Conservation (phyloP, 805 yeast species). For the Lipomyces orientalis region DNA sequence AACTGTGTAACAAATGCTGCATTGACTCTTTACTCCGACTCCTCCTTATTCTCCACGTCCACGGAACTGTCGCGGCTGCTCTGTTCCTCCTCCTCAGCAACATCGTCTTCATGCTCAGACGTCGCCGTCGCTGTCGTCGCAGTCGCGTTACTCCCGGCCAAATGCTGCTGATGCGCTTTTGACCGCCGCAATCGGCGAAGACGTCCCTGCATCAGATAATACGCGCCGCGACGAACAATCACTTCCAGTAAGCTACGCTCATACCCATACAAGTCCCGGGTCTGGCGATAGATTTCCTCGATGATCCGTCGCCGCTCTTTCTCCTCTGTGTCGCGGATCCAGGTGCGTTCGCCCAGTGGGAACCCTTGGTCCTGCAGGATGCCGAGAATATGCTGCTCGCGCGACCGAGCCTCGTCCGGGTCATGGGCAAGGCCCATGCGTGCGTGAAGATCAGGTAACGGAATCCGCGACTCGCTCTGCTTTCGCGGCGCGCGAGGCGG, state of each 20-base stretch:
- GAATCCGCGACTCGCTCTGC: constrained; percentile 48
- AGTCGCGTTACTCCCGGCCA: background rate
- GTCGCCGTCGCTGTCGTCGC: background rate
- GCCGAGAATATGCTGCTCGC: constrained; percentile 48
- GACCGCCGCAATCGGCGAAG: constrained; percentile 63
- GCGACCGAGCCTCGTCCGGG: constrained; percentile 47
- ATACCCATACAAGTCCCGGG: constrained; percentile 59
- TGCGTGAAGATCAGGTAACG: constrained; percentile 47
- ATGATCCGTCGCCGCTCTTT: constrained; percentile 57
- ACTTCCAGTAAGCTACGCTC: constrained; percentile 64
- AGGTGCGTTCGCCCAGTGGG: constrained; percentile 76
- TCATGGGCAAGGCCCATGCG: constrained; percentile 49
- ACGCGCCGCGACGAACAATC: constrained; percentile 79
- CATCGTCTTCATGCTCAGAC: constrained; percentile 1
- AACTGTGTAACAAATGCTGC: background rate
- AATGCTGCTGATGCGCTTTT: constrained; percentile 20
- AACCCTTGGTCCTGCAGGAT: constrained; percentile 62
- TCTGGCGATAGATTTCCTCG: constrained; percentile 55
- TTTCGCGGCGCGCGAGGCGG: constrained; percentile 38
- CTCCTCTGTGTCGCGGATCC: constrained; percentile 79
- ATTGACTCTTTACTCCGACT: constrained; percentile 9
- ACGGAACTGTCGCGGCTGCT: constrained; percentile 16
- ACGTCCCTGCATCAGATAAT: constrained; percentile 78
- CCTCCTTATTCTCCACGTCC: constrained; percentile 14
- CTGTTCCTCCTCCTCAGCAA: constrained; percentile 17